phyloP scores from a whole-genome alignment of 2,329 filamentous ascomycete genomes.

The Juglanconis juglandina region DNA sequence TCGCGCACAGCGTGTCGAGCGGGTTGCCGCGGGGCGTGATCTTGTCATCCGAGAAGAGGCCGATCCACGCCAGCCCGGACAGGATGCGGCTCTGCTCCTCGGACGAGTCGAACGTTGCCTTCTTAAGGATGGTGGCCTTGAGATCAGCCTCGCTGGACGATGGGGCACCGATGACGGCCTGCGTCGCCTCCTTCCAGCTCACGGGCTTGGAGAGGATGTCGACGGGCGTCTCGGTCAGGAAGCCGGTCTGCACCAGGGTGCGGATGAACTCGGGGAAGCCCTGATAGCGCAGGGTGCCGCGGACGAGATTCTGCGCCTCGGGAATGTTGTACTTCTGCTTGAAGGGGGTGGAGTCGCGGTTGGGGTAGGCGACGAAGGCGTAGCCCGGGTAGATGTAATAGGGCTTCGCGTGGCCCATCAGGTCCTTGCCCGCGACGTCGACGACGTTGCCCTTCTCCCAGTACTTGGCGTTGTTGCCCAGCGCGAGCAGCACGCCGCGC shows the following conservation, averaged over 20 bases:
- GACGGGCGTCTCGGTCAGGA: constrained; percentile 70
- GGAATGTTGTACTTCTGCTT: constrained; percentile 87
- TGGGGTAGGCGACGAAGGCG: constrained; percentile 87
- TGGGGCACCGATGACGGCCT: constrained; percentile 68
- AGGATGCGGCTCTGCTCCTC: constrained; percentile 70
- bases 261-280: constrained; percentile 91
- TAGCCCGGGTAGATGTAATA: constrained; percentile 89
- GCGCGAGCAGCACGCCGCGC: constrained; percentile 81
- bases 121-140: constrained; percentile 67
- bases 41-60: constrained; percentile 63
- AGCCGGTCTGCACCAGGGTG: constrained; percentile 82
- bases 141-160: constrained; percentile 68
- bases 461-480: constrained; percentile 80
- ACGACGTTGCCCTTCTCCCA: constrained; percentile 76
- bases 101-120: constrained; percentile 64
- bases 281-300: constrained; percentile 76
- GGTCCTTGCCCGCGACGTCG: constrained; percentile 60
- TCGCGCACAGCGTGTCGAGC: constrained; percentile 86
- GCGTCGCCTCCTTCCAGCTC: constrained; percentile 81
- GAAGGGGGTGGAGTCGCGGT: constrained; percentile 84
- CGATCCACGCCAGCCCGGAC: constrained; percentile 67
- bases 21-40: constrained; percentile 74
- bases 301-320: constrained; percentile 82
- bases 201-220: constrained; percentile 64
- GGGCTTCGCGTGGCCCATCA: constrained; percentile 85